Evolutionary conservation across 768 basidiomycete genomes (phyloP), one percentile per base, ranked within the genome.

Genomic region (Tricholoma flavovirens): DNA sequence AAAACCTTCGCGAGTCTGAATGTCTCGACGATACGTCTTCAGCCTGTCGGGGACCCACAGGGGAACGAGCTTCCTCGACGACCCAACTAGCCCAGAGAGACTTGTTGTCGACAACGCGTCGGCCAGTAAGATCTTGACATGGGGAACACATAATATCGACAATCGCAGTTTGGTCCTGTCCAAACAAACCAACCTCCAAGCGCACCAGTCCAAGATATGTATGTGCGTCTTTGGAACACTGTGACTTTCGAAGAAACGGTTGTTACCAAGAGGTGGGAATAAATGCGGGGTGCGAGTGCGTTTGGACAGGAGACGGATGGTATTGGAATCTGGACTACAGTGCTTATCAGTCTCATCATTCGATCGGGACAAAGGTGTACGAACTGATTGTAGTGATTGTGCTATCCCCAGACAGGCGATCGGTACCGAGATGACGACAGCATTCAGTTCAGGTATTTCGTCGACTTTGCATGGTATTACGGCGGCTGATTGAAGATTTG

Each of bases 11-110:
- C 66, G 1, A 55, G 15, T 75, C 24, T 4, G 15, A 9, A 19
- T 43, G 12, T 75, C 10, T 75, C 76, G 0, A 67, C 68, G 59
- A 74, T 73, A 33, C 65, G 61, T 5, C 63, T 45, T 11, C 53
- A 54, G 15, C 42, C 56, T 53, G 58, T 57, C 5, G 59, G 38
- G 1, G 22, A 22, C 6, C 15, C 36, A 17, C 15, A 8, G 66
- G 67, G 10, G 69, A 65, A 4, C 66, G 65, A 22, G 83, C 78
- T 62, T 81, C 75, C 61, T 83, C 78, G 19, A 88, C 68, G 38
- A 73, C 80, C 86, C 86, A 89, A 35, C 80, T 78, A 0, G 81
- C 76, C 87, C 87, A 89, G 8, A 88, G 75, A 0, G 80, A 75
- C 55, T 77, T 76, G 68, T 73, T 68, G 65, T 88, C 86, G 43